phyloP scores from a whole-genome alignment of 2,329 filamentous ascomycete species.

The Fusarium liriodendri region DNA sequence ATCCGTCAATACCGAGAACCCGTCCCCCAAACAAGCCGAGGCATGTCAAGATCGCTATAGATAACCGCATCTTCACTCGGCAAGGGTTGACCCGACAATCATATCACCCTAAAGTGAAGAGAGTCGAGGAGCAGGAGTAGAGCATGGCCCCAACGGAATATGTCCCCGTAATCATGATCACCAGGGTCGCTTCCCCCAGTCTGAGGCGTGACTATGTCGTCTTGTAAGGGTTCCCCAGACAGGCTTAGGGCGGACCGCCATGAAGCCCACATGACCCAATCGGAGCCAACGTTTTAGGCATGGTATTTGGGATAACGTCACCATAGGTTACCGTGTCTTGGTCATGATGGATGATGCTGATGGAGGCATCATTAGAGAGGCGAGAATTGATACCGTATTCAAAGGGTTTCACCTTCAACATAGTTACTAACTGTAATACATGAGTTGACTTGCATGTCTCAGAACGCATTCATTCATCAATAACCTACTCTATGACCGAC shows the following conservation, averaged over 20 bases:
- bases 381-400: background rate
- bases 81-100: background rate
- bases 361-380: background rate
- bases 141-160: background rate
- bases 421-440: background rate
- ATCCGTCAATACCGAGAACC: constrained; percentile 12
- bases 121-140: background rate
- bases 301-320: constrained; percentile 30
- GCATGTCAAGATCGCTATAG: constrained; percentile 11
- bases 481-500: background rate
- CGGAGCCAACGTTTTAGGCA: constrained; percentile 5
- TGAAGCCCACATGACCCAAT: constrained; percentile 31
- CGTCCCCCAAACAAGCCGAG: constrained; percentile 16
- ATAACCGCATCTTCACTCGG: constrained; percentile 16
- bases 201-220: constrained; percentile 23
- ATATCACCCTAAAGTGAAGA: background rate
- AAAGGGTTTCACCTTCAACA: background rate
- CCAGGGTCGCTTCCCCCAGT: background rate
- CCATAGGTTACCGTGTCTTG: background rate
- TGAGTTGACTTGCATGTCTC: background rate
- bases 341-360: background rate
- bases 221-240: constrained; percentile 10
- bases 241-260: constrained; percentile 20
- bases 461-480: background rate
- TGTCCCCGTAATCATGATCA: constrained; percentile 11